Evolutionary conservation across 352 stramenopile genomes (phyloP).

Genomic region (Pythium sukuiense): DNA sequence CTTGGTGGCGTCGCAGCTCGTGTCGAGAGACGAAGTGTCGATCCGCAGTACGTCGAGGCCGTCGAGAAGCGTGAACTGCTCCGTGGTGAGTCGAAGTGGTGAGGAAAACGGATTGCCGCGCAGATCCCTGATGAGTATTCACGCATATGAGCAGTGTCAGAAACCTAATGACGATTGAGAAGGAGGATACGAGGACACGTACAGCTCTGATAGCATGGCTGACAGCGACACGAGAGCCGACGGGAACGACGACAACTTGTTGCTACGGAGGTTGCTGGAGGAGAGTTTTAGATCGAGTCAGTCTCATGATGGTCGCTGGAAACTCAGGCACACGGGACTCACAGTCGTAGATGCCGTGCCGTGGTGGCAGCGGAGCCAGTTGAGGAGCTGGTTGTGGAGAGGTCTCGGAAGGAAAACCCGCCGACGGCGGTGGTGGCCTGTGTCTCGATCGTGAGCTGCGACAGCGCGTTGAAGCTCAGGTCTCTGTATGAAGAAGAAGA

Average conservation of each 20-base stretch:
- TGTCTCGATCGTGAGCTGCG: background rate
- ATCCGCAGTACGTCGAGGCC: background rate
- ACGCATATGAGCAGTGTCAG: background rate
- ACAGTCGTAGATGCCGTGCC: background rate
- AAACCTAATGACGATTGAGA: background rate
- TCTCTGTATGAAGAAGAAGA: background rate
- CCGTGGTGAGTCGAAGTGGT: background rate
- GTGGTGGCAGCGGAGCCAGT: background rate
- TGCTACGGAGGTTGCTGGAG: constrained; percentile 1
- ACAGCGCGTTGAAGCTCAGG: constrained; percentile 6
- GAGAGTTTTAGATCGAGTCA: background rate
- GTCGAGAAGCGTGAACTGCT: constrained; percentile 3
- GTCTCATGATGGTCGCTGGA: background rate
- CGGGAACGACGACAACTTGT: background rate
- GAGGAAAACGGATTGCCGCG: constrained; percentile 8
- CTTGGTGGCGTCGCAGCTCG: background rate
- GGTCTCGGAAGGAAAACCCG: constrained; percentile 7
- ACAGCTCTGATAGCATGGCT: background rate
- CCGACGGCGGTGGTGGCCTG: background rate
- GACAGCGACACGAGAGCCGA: constrained; percentile 3
- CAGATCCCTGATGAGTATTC: background rate
- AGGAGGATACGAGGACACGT: background rate
- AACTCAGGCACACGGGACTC: background rate
- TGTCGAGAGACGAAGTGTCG: constrained; percentile 1
- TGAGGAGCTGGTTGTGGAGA: background rate